Evolutionary conservation across 2,329 filamentous ascomycete genomes (phyloP).

Genomic region (Cladosporium sp.): DNA sequence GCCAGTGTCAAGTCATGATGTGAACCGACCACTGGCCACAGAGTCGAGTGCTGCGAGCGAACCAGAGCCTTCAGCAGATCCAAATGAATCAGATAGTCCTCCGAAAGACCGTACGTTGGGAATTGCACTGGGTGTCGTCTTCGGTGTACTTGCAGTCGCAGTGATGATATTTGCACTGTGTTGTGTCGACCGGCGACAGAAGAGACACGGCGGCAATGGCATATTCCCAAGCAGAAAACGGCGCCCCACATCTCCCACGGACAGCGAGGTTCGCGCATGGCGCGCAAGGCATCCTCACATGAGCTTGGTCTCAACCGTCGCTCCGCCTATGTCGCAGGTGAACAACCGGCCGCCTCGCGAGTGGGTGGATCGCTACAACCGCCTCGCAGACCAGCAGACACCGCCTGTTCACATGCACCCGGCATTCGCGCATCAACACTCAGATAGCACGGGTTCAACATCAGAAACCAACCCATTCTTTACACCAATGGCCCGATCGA

Average conservation of each 20-base stretch:
- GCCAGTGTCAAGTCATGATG: constrained; percentile 13
- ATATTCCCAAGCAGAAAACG: constrained; percentile 8
- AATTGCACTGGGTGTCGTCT: constrained; percentile 25
- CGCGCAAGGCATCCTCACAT: constrained; percentile 18
- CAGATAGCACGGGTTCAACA: background rate
- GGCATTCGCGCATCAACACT: constrained; percentile 8
- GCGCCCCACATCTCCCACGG: constrained; percentile 6
- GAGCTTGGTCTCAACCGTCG: constrained; percentile 1
- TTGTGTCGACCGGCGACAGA: constrained; percentile 23
- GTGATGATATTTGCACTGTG: constrained; percentile 22
- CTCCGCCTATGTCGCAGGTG: background rate
- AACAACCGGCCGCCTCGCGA: constrained; percentile 11
- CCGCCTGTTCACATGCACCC: constrained; percentile 18
- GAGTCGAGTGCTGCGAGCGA: background rate
- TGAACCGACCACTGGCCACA: constrained; percentile 13
- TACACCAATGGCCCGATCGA: background rate
- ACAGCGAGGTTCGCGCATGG: constrained; percentile 15
- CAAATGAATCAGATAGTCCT: background rate
- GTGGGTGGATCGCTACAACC: constrained; percentile 20
- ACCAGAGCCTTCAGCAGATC: background rate
- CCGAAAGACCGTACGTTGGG: constrained; percentile 22
- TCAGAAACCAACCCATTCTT: constrained; percentile 18
- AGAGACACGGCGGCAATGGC: constrained; percentile 10
- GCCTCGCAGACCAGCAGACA: constrained; percentile 13
- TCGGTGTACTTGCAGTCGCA: constrained; percentile 23